Percentiles rank a stretch among this genome's conserved stretches.
These are phyloP conservation scores for Saccharomyces hybrid DNA, from an alignment of 1,139 yeast species.

Conservation along the genomic window DNA sequence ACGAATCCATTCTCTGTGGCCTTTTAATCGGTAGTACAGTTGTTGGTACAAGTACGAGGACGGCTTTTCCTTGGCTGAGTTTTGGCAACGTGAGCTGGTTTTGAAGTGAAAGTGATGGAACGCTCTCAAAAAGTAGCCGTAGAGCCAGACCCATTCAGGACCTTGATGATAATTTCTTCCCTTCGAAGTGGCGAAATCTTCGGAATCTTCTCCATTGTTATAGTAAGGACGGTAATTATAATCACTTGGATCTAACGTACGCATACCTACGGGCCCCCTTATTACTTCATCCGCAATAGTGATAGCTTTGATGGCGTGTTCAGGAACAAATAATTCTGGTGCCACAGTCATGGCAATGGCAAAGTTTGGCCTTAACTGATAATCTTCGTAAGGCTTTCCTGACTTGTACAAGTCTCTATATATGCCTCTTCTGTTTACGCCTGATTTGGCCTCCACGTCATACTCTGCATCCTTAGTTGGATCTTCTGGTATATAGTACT, in stretches of 20 bases:
- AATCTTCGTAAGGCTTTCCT: constrained; percentile 87
- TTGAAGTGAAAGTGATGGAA: constrained; percentile 46
- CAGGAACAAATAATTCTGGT: constrained; percentile 72
- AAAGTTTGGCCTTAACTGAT: constrained; percentile 86
- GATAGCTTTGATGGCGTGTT: constrained; percentile 56
- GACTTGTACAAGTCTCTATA: constrained; percentile 78
- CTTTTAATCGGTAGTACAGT: constrained; percentile 50
- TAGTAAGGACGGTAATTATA: constrained; percentile 87
- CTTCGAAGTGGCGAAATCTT: constrained; percentile 85
- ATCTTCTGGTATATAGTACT: constrained; percentile 65
- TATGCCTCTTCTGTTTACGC: constrained; percentile 80
- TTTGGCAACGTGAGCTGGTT: constrained; percentile 28
- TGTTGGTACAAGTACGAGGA: constrained; percentile 38
- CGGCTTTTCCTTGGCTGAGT: constrained; percentile 32
- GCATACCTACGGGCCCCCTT: constrained; percentile 88
- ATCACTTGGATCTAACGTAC: constrained; percentile 87
- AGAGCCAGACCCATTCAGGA: constrained; percentile 96
- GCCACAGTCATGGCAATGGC: constrained; percentile 90
- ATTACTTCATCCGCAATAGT: constrained; percentile 61
- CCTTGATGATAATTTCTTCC: constrained; percentile 98
- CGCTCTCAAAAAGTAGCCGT: constrained; percentile 82
- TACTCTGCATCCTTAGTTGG: constrained; percentile 48
- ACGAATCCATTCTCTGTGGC: constrained; percentile 61
- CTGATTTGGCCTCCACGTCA: constrained; percentile 51
- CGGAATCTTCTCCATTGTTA: constrained; percentile 67